Conservation (phyloP, 441 rosid genomes). For the Daphne laureola region DNA sequence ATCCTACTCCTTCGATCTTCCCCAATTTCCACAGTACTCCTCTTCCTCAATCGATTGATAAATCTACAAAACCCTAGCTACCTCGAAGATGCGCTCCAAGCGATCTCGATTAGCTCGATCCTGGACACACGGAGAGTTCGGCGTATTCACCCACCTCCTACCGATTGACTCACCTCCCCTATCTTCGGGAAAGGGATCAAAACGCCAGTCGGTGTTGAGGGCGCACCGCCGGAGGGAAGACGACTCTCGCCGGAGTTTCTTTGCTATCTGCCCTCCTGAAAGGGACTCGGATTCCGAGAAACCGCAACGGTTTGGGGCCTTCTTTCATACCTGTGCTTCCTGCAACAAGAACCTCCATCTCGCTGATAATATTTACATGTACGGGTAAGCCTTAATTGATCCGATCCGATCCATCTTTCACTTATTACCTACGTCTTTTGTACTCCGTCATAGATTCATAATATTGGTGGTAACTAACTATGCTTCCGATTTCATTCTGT, state of each 20-base stretch:
- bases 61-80: too few relatives aligned
- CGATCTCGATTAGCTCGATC: constrained; percentile 10
- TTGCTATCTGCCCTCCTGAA: constrained; percentile 12
- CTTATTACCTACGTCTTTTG: not conserved
- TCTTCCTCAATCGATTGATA: too few relatives aligned
- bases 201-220: constrained; percentile 1
- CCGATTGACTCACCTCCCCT: constrained; percentile 9
- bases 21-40: too few relatives aligned
- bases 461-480: not conserved
- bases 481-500: too few relatives aligned
- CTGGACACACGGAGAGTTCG: constrained; percentile 18
- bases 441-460: too few relatives aligned
- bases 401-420: not conserved
- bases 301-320: constrained; percentile 18
- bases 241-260: not conserved
- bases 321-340: constrained; percentile 18
- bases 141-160: constrained; percentile 1
- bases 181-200: not conserved
- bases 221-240: not conserved
- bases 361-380: constrained; percentile 19
- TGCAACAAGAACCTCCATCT: constrained; percentile 25
- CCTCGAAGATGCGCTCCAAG: not conserved
- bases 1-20: too few relatives aligned
- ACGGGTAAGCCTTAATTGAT: constrained; percentile 6
- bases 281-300: not conserved